These are phyloP conservation scores for Breviolum minutum DNA, from an alignment of 73 alveolate species.

Conservation along the genomic window DNA sequence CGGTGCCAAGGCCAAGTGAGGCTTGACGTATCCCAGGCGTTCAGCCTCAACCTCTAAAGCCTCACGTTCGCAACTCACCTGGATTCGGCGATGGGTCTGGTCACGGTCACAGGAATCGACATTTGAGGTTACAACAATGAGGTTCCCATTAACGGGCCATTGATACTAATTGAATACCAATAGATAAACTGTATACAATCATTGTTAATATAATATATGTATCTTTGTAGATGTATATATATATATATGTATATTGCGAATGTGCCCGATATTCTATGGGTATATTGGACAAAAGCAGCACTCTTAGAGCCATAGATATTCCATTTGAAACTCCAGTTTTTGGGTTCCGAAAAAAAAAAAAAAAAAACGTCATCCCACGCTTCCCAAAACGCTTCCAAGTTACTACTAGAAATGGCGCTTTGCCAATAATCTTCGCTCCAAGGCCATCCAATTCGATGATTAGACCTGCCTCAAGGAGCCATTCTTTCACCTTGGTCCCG, in stretches of 20 bases:
- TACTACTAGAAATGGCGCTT: conserved; percentile 44
- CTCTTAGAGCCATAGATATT: background rate
- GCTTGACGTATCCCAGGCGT: conserved; percentile 54
- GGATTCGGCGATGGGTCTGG: background rate
- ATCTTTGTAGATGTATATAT: too few relatives aligned
- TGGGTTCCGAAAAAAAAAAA: background rate
- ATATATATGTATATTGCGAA: too few relatives aligned
- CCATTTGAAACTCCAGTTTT: too few relatives aligned
- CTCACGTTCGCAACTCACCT: conserved; percentile 12
- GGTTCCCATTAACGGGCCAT: too few relatives aligned
- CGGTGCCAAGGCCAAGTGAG: conserved; percentile 50
- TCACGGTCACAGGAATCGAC: too few relatives aligned
- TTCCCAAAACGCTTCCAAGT: background rate
- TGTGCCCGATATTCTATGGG: too few relatives aligned
- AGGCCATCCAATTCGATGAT: conserved; percentile 64
- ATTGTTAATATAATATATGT: too few relatives aligned
- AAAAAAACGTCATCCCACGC: background rate
- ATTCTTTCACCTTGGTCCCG: background rate
- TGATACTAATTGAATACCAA: too few relatives aligned
- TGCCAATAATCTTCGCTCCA: background rate
- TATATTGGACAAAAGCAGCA: background rate
- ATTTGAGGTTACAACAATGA: too few relatives aligned
- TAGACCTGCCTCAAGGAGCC: conserved; percentile 40
- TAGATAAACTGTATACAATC: too few relatives aligned
- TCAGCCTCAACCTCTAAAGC: conserved; percentile 61